Evolutionary conservation across 768 basidiomycete genomes (phyloP).

Genomic region (Tylopilus felleus): DNA sequence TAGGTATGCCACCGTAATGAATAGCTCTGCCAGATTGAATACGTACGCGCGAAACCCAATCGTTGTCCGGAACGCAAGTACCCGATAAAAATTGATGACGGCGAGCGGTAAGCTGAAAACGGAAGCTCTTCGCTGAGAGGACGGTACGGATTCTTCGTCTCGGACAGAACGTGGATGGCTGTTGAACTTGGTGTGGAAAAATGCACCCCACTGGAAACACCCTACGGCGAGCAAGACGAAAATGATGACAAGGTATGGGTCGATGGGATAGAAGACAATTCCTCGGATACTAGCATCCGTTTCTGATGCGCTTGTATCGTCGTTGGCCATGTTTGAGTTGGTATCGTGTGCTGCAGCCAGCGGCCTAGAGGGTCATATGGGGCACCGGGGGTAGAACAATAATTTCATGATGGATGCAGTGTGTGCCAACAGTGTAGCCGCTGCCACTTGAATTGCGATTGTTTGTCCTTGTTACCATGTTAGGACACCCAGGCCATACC

Average conservation of each 20-base stretch:
- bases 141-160: conserved; percentile 1
- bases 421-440: not conserved
- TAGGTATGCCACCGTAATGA: conserved; percentile 37
- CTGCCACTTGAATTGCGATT: not conserved
- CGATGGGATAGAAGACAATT: conserved; percentile 15
- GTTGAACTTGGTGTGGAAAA: conserved; percentile 12
- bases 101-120: conserved; percentile 29
- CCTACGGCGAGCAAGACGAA: conserved; percentile 14
- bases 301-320: not conserved
- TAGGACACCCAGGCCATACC: not conserved
- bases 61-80: conserved; percentile 35
- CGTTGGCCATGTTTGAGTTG: not conserved
- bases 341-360: not conserved
- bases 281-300: conserved; percentile 2
- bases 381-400: too few relatives aligned
- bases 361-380: conserved; percentile 3
- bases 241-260: conserved; percentile 12
- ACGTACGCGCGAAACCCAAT: conserved; percentile 36
- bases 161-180: conserved; percentile 4
- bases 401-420: not conserved
- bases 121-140: conserved; percentile 8
- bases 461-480: not conserved
- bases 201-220: conserved; percentile 17
- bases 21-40: conserved; percentile 41
- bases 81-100: conserved; percentile 33